These are phyloP conservation scores for Calonectria multiphialidica DNA, from an alignment of 2,329 filamentous ascomycete species.

Conservation along the genomic window DNA sequence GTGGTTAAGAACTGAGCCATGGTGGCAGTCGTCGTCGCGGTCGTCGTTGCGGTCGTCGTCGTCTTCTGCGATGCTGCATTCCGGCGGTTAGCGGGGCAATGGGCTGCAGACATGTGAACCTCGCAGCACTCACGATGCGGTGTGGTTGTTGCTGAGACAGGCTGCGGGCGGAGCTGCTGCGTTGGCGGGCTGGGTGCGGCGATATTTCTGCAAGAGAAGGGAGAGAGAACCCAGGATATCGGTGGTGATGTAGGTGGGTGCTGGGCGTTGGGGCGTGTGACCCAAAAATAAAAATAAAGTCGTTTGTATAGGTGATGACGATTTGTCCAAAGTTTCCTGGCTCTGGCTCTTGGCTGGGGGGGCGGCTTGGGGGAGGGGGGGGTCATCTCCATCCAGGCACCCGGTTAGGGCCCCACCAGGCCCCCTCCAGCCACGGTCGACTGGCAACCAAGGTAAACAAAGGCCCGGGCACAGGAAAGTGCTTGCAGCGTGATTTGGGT, in stretches of 20 bases:
- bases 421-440: too few species aligned
- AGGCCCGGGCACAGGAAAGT: too few species aligned
- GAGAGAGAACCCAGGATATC: neutral
- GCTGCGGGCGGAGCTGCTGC: neutral
- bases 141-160: constrained; percentile 31
- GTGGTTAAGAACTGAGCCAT: constrained; percentile 59
- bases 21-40: constrained; percentile 31
- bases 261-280: neutral
- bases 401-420: too few species aligned
- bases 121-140: constrained; percentile 28
- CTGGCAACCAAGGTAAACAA: too few species aligned
- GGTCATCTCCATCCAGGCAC: too few species aligned
- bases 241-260: neutral
- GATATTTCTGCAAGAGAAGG: neutral
- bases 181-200: constrained; percentile 9
- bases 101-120: constrained; percentile 17
- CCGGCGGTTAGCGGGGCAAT: constrained; percentile 58
- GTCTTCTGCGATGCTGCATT: constrained; percentile 47
- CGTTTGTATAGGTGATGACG: constrained; percentile 11
- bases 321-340: neutral
- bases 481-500: too few species aligned
- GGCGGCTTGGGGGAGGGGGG: constrained; percentile 22
- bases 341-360: neutral
- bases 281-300: constrained; percentile 1
- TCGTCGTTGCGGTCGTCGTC: constrained; percentile 22